phyloP scores from a whole-genome alignment of 2,329 filamentous ascomycete genomes.

The Fusarium nygamai region DNA sequence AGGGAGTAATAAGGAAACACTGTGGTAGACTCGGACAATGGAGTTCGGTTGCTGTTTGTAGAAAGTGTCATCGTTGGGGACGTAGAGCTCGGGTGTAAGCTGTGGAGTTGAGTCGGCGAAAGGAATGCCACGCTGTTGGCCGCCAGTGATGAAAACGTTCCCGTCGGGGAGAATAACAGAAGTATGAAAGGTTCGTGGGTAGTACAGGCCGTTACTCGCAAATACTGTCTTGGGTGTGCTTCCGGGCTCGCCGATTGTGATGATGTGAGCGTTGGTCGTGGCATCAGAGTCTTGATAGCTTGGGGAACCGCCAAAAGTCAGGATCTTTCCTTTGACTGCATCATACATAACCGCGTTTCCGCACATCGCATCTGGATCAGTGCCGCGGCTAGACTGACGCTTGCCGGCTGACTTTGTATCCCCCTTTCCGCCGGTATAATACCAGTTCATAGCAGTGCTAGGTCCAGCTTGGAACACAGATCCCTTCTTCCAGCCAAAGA shows the following conservation, averaged over 20 bases:
- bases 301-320: constrained; percentile 60
- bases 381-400: constrained; percentile 46
- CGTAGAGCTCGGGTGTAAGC: constrained; percentile 21
- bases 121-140: constrained; percentile 34
- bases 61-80: constrained; percentile 8
- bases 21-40: constrained; percentile 18
- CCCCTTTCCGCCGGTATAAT: constrained; percentile 49
- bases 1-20: constrained; percentile 1
- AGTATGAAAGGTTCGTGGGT: constrained; percentile 55
- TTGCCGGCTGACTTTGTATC: constrained; percentile 27
- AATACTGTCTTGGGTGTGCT: background rate
- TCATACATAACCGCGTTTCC: constrained; percentile 68
- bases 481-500: constrained; percentile 54
- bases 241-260: constrained; percentile 53
- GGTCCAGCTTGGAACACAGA: constrained; percentile 65
- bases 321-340: constrained; percentile 65
- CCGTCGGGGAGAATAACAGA: constrained; percentile 61
- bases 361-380: constrained; percentile 61
- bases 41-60: constrained; percentile 17
- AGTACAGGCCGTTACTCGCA: constrained; percentile 4
- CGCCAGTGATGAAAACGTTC: constrained; percentile 58
- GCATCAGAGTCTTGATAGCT: constrained; percentile 56
- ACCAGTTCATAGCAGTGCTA: constrained; percentile 65
- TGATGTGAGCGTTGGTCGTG: constrained; percentile 58
- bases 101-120: constrained; percentile 14